These are phyloP conservation scores for Hypholoma fasciculare DNA, from an alignment of 768 basidiomycete genomes.

Conservation along the genomic window DNA sequence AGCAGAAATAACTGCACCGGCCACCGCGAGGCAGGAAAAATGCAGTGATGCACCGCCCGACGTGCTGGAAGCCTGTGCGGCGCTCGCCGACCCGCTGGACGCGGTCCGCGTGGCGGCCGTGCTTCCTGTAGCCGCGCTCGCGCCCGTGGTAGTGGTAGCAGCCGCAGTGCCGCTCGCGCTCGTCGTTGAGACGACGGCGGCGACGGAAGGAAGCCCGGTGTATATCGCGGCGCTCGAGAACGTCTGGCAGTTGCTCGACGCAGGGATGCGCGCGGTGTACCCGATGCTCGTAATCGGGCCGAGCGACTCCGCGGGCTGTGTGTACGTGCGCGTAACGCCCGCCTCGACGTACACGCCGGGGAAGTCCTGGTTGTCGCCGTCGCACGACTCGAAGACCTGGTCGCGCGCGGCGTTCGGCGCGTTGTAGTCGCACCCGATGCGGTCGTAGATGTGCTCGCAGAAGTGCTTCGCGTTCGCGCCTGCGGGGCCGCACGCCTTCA, in stretches of 20 bases:
- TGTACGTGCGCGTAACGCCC: constrained; percentile 38
- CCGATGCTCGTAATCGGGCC: constrained; percentile 32
- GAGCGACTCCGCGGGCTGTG: constrained; percentile 38
- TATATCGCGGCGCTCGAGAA: constrained; percentile 30
- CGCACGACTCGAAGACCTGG: constrained; percentile 63
- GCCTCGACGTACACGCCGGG: constrained; percentile 47
- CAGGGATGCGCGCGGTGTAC: constrained; percentile 36
- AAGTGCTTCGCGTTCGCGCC: constrained; percentile 46
- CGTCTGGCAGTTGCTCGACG: constrained; percentile 34
- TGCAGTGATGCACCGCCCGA: not conserved
- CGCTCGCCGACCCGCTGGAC: not conserved
- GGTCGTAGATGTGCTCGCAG: constrained; percentile 76
- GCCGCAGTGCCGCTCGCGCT: not conserved
- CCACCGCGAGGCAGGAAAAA: too few relatives aligned
- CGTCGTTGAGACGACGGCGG: not conserved
- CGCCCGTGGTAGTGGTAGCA: not conserved
- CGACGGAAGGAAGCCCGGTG: constrained; percentile 19
- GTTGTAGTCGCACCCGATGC: constrained; percentile 75
- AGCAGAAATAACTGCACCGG: too few relatives aligned
- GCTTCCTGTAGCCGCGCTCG: not conserved
- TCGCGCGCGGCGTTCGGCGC: constrained; percentile 63
- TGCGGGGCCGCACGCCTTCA: constrained; percentile 70
- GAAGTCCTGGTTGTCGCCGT: constrained; percentile 61
- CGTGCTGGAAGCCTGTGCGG: not conserved
- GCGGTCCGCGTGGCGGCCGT: not conserved